These are phyloP conservation scores for Pyrenula aspistea DNA, from an alignment of 495 filamentous ascomycete species.

Conservation along the genomic window DNA sequence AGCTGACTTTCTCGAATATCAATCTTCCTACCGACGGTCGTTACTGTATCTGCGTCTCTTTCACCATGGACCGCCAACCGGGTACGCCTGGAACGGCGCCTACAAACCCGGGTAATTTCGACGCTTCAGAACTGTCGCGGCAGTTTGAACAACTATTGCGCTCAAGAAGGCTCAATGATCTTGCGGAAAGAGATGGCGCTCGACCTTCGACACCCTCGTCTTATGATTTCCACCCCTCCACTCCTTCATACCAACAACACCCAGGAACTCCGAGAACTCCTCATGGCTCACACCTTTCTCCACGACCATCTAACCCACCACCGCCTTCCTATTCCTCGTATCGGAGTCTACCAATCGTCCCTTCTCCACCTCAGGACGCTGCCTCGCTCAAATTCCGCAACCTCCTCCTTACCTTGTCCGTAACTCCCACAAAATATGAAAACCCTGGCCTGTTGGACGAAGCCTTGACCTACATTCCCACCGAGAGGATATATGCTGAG, in stretches of 20 bases:
- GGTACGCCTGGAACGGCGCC: slow-evolving; percentile 16
- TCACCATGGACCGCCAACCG: not conserved
- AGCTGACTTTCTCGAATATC: not conserved
- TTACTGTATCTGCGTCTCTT: not conserved
- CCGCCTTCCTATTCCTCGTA: slow-evolving; percentile 55
- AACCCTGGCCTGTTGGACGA: slow-evolving; percentile 95
- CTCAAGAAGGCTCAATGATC: slow-evolving; percentile 64
- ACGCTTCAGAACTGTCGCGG: slow-evolving; percentile 37
- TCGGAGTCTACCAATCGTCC: slow-evolving; percentile 68
- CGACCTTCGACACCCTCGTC: slow-evolving; percentile 27
- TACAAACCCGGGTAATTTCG: slow-evolving; percentile 19
- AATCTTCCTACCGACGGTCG: not conserved
- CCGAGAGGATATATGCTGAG: slow-evolving; percentile 87
- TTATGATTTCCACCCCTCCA: slow-evolving; percentile 18
- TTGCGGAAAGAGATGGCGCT: slow-evolving; percentile 44
- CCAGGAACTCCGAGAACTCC: slow-evolving; percentile 21
- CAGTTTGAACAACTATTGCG: slow-evolving; percentile 71
- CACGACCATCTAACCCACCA: slow-evolving; percentile 25
- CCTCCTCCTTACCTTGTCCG: slow-evolving; percentile 66
- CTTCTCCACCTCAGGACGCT: slow-evolving; percentile 63
- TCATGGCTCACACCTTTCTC: slow-evolving; percentile 10
- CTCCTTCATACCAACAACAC: slow-evolving; percentile 28
- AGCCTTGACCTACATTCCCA: slow-evolving; percentile 69
- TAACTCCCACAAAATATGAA: slow-evolving; percentile 85
- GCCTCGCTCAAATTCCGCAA: slow-evolving; percentile 73